Conservation (phyloP, 106 monocot species). For the Cymbidium sinense region DNA sequence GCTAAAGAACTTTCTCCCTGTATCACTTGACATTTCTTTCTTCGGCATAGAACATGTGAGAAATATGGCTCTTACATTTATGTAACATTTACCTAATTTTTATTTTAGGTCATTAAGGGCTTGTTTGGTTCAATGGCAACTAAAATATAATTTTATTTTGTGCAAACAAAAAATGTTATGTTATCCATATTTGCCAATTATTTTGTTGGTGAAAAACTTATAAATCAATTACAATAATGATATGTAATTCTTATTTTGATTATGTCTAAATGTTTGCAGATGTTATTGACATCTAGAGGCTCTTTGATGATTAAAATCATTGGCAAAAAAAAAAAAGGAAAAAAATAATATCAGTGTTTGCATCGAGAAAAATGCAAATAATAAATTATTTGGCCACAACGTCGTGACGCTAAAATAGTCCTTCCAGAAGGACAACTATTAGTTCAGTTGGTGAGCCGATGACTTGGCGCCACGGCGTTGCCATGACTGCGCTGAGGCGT, state of each 20-base stretch:
- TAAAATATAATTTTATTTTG: slow-evolving; percentile 1
- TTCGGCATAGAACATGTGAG: neutral
- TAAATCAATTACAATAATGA: neutral
- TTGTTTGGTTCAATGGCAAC: neutral
- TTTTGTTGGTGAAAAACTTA: neutral
- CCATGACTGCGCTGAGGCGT: too few species aligned
- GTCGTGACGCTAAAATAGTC: too few species aligned
- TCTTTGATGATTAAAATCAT: neutral
- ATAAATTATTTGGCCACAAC: too few species aligned
- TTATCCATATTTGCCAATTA: neutral
- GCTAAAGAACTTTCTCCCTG: neutral
- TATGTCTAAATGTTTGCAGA: neutral
- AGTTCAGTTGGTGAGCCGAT: too few species aligned
- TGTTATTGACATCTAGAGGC: neutral
- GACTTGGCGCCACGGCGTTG: too few species aligned
- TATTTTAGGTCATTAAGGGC: neutral
- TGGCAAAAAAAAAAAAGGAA: neutral
- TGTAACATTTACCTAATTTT: neutral
- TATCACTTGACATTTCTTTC: neutral
- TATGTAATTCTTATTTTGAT: neutral
- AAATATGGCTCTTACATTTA: neutral
- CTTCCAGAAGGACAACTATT: too few species aligned
- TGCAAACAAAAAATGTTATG: neutral
- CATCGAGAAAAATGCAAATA: too few species aligned
- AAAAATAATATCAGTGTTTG: too few species aligned